phyloP scores from a whole-genome alignment of 495 filamentous ascomycete genomes.

The Aspergillus haitiensis region DNA sequence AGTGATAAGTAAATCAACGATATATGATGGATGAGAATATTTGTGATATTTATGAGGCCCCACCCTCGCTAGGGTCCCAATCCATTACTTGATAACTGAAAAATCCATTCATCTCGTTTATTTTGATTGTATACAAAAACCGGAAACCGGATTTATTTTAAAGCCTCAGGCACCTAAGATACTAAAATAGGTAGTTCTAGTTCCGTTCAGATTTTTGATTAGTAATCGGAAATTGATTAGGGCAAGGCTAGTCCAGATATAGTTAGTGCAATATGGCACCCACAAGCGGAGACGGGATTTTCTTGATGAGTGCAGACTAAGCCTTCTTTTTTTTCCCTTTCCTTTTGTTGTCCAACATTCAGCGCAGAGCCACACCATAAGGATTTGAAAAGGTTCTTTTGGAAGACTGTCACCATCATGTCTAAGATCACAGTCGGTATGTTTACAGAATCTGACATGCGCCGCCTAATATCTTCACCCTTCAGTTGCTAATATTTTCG shows the following conservation, averaged over 20 bases:
- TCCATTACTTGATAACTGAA: too few relatives aligned
- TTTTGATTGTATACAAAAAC: too few relatives aligned
- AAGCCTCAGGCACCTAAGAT: too few relatives aligned
- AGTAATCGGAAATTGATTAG: constrained; percentile 33
- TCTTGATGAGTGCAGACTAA: constrained; percentile 21
- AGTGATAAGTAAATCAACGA: too few relatives aligned
- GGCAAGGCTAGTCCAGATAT: constrained; percentile 35
- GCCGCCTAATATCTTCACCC: neutral
- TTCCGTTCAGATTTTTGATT: too few relatives aligned
- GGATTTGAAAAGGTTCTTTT: constrained; percentile 52
- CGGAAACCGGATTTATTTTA: too few relatives aligned
- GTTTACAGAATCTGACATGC: constrained; percentile 29
- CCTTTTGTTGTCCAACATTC: constrained; percentile 33
- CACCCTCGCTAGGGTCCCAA: too few relatives aligned
- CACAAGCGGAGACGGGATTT: constrained; percentile 52
- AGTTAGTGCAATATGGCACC: constrained; percentile 38
- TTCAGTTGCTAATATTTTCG: constrained; percentile 28
- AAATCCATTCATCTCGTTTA: too few relatives aligned
- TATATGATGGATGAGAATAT: too few relatives aligned
- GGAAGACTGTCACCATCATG: constrained; percentile 67
- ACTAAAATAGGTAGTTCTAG: too few relatives aligned
- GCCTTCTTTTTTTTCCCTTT: constrained; percentile 21
- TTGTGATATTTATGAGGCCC: too few relatives aligned
- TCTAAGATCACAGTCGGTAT: constrained; percentile 86
- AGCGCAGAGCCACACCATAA: constrained; percentile 72